Evolutionary conservation across 2,329 filamentous ascomycete genomes (phyloP), one percentile per base, ranked within the genome.

Genomic region (Akanthomyces dipterigenus): DNA sequence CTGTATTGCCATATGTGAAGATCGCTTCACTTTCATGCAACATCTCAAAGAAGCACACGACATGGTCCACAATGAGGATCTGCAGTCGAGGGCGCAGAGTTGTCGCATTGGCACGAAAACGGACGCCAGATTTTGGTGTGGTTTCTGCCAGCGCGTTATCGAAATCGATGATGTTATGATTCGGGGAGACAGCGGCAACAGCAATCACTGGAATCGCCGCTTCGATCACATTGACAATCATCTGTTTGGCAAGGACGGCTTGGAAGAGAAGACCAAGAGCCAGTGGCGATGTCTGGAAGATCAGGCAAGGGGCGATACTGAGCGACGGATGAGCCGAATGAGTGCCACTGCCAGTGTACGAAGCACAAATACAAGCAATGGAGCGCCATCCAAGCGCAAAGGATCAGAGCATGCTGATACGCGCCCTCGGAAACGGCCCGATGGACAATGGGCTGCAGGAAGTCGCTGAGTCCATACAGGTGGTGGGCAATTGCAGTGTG

Each of bases 61-160:
- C 42, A 69, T 75, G 55, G 60, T 48, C 0, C 72, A 77, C 26
- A 43, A 61, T 0, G 65, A 67, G 7, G 57, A 66, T 2, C 45
- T 81, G 1, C 76, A 82, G 1, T 66, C 71, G 1, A 81, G 78
- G 62, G 68, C 85, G 1, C 78, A 82, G 31, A 75, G 72, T 6
- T 84, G 83, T 65, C 82, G 82, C 7, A 82, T 90, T 31, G 88
- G 88, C 0, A 78, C 82, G 16, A 87, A 88, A 63, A 83, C 81
- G 34, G 84, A 88, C 65, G 75, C 76, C 2, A 78, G 81, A 6
- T 96, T 91, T 73, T 96, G 92, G 92, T 96, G 93, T 69, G 92
- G 92, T 0, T 96, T 96, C 71, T 96, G 91, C 71, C 69, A 75
- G 18, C 68, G 74, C 20, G 78, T 86, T 22, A 75, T 91, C 16